phyloP scores from a whole-genome alignment of 139 green algal species.

The Tetradesmus obliquus region DNA sequence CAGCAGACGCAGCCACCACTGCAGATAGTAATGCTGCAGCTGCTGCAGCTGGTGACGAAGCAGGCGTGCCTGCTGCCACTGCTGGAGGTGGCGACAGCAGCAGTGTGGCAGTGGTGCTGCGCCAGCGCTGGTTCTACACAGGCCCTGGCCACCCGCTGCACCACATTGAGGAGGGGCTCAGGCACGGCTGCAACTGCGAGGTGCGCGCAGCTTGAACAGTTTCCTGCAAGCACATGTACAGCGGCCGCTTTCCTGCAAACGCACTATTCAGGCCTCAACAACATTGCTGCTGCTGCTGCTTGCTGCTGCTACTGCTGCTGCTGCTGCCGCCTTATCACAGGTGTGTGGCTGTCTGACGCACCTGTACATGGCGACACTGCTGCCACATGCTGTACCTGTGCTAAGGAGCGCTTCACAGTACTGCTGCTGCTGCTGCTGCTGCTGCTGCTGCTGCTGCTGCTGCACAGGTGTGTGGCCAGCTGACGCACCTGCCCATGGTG shows the following conservation, averaged over 20 bases:
- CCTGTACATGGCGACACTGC: no score
- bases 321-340: not conserved
- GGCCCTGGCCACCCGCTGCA: conserved; percentile 67
- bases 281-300: not conserved
- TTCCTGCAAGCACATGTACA: no score
- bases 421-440: conserved; percentile 23
- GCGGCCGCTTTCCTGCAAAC: no score
- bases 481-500: conserved; percentile 68
- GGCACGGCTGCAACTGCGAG: conserved; percentile 63
- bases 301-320: conserved; percentile 6
- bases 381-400: no score
- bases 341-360: not conserved
- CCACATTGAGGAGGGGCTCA: conserved; percentile 68
- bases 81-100: not conserved
- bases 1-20: conserved; percentile 5
- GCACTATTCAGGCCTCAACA: no score
- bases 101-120: not conserved
- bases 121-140: conserved; percentile 47
- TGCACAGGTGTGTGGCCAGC: conserved; percentile 45
- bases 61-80: not conserved
- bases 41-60: not conserved
- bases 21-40: not conserved
- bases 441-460: conserved; percentile 25
- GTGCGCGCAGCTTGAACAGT: conserved; percentile 7
- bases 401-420: not conserved